phyloP scores from a whole-genome alignment of 2,329 filamentous ascomycete genomes.

The Alternaria alternata region DNA sequence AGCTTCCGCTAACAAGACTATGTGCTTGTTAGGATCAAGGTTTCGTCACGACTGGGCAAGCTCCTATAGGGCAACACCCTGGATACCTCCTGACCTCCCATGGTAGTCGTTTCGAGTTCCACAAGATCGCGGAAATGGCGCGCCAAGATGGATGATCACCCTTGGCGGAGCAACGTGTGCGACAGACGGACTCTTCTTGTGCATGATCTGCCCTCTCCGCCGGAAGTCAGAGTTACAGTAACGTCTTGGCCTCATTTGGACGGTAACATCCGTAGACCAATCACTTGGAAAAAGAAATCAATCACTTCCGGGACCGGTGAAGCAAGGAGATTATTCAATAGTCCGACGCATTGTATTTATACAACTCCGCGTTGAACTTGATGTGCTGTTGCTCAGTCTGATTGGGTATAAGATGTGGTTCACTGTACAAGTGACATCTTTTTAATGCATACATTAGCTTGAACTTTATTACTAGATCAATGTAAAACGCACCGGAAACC shows the following conservation, averaged over 20 bases:
- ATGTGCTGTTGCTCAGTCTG: not conserved
- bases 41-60: slow-evolving; percentile 3
- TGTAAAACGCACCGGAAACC: not conserved
- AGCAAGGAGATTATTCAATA: not conserved
- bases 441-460: not conserved
- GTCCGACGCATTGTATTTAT: not conserved
- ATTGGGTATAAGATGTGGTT: not conserved
- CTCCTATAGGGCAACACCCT: slow-evolving; percentile 3
- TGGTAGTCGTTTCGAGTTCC: slow-evolving; percentile 3
- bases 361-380: not conserved
- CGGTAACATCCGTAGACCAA: slow-evolving; percentile 2
- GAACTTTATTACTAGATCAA: not conserved
- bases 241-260: slow-evolving; percentile 5
- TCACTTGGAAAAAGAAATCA: not conserved
- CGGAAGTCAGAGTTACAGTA: slow-evolving; percentile 1
- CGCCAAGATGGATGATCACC: slow-evolving; percentile 29
- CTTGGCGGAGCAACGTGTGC: slow-evolving; percentile 29
- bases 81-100: slow-evolving; percentile 11
- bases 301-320: not conserved
- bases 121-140: slow-evolving; percentile 20
- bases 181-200: slow-evolving; percentile 14
- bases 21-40: slow-evolving; percentile 31
- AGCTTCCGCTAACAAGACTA: slow-evolving; percentile 7
- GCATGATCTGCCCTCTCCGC: slow-evolving; percentile 22
- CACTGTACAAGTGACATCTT: not conserved